Percentiles rank a stretch among this genome's conserved stretches.
Evolutionary conservation across 768 basidiomycete species (phyloP).

Genomic region (Suillus subalutaceus): DNA sequence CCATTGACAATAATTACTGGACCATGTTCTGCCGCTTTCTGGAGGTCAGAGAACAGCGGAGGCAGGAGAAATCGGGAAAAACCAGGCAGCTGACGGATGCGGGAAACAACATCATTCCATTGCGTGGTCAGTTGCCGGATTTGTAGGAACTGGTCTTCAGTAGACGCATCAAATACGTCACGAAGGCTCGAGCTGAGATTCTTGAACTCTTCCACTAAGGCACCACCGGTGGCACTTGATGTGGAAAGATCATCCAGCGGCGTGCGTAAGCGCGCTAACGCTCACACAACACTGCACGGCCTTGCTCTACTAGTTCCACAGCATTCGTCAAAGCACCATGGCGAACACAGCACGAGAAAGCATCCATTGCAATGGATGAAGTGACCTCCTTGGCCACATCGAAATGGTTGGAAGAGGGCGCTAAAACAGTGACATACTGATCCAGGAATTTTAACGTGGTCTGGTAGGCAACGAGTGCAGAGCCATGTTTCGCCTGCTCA

Average conservation of each 20-base stretch:
- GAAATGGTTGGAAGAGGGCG: constrained; percentile 19
- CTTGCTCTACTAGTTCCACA: constrained; percentile 33
- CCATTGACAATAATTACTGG: constrained; percentile 24
- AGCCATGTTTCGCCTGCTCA: constrained; percentile 23
- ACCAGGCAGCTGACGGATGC: constrained; percentile 14
- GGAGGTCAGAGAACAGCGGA: constrained; percentile 15
- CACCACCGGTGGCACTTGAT: background rate
- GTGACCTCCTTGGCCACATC: background rate
- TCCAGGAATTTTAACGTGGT: constrained; percentile 28
- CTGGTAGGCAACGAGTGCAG: constrained; percentile 31
- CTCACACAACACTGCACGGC: constrained; percentile 32
- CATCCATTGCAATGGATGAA: background rate
- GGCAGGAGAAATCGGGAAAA: constrained; percentile 24
- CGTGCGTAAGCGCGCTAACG: constrained; percentile 26
- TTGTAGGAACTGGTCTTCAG: constrained; percentile 7
- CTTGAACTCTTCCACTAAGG: constrained; percentile 14
- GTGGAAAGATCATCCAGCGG: constrained; percentile 26
- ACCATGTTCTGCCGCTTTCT: constrained; percentile 17
- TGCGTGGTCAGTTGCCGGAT: constrained; percentile 15
- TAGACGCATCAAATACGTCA: background rate
- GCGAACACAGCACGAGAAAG: constrained; percentile 17
- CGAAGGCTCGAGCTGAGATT: constrained; percentile 13
- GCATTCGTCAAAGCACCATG: constrained; percentile 15
- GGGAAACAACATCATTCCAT: constrained; percentile 9
- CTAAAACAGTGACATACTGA: constrained; percentile 18